Evolutionary conservation across 805 yeast species (phyloP), one percentile per base, ranked within the genome.

Genomic region (Candida ovalis): DNA sequence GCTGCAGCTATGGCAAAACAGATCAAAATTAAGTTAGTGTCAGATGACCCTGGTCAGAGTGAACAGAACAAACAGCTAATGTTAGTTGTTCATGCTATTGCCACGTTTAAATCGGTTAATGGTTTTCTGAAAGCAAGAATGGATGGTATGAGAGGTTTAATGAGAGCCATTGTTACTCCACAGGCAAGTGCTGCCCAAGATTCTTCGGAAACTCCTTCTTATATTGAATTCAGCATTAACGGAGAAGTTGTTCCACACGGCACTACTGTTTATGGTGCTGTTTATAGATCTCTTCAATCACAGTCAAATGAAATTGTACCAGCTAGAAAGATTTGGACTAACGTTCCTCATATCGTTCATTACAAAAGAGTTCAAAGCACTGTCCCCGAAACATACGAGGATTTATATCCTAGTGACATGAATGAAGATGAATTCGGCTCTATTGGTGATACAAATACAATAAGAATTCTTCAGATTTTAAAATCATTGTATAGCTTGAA

Each of bases 221-320:
- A 73, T 44, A 68, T 83, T 45, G 85, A 81, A 47, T 88, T 88
- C 59, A 67, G 68, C 1, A 67, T 83, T 12, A 72, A 81, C 52
- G 88, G 77, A 3, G 81, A 80, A 47, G 68, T 64, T 0, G 71
- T 87, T 24, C 84, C 88, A 2, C 71, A 71, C 35, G 87, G 79
- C 44, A 80, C 87, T 0, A 88, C 96, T 0, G 75, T 88, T 2
- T 86, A 82, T 64, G 94, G 94, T 1, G 91, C 89, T 0, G 70
- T 86, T 5, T 82, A 81, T 60, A 75, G 77, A 43, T 67, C 78
- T 2, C 60, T 76, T 13, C 75, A 77, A 59, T 44, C 51, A 7
- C 56, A 66, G 17, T 55, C 74, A 0, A 68, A 68, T 27, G 71
- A 69, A 37, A 58, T 60, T 21, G 71, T 80, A 24, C 77, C 81